phyloP scores from a whole-genome alignment of 148 eudicot genomes.

The Limonium bicolor region DNA sequence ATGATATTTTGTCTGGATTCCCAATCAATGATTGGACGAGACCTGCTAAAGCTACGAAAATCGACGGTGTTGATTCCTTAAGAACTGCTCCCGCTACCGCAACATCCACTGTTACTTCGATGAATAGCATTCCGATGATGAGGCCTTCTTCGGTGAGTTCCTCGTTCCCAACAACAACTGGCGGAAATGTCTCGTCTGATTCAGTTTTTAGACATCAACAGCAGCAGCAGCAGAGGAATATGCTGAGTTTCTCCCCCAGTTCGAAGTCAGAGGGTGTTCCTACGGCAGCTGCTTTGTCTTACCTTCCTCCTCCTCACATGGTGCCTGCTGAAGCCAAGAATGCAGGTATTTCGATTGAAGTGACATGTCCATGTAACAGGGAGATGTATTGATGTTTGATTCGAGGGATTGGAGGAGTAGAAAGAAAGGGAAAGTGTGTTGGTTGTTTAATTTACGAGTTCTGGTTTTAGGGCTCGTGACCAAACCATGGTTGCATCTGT shows the following conservation, averaged over 20 bases:
- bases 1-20: too few species aligned
- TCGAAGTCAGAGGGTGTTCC: neutral
- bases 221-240: too few species aligned
- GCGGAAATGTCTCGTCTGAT: too few species aligned
- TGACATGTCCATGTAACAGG: neutral
- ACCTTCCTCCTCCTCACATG: constrained; percentile 1
- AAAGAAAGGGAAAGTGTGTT: too few species aligned
- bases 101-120: neutral
- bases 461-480: neutral
- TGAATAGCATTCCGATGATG: neutral
- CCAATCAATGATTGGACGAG: neutral
- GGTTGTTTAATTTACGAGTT: neutral
- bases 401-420: too few species aligned
- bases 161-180: too few species aligned
- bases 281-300: constrained; percentile 2
- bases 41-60: neutral
- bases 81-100: neutral
- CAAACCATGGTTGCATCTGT: neutral
- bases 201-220: too few species aligned
- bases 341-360: constrained; percentile 1
- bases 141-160: too few species aligned
- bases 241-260: neutral
- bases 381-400: neutral
- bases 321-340: constrained; percentile 1
- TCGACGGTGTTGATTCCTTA: neutral